Evolutionary conservation across 768 basidiomycete species (phyloP), one percentile per base, ranked within the genome.

Genomic region (Macrolepiota dolichaula): DNA sequence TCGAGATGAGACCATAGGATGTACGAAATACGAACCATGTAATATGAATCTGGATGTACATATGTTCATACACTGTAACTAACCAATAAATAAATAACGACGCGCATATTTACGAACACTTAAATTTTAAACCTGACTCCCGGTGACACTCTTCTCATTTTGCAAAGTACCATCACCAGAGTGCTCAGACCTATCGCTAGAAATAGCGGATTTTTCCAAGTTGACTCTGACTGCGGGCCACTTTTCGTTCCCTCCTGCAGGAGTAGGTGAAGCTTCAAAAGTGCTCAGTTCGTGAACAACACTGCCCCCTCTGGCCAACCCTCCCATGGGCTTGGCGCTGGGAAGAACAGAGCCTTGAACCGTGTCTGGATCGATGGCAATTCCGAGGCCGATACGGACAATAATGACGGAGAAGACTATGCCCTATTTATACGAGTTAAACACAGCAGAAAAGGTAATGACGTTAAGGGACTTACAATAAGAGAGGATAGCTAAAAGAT

Each of bases 341-440:
- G 59, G 38, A 11, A 38, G 12, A 32, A 51, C 22, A 2, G 57
- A 54, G 4, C 52, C 42, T 38, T 50, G 59, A n/a, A 61, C 36
- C 5, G 59, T 61, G 6, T 61, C 59, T 10, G 59, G 59, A 38
- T 55, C 52, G 15, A 50, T 61, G 44, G 73, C 68, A n/a, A 77
- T 65, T 37, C 76, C 76, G 25, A 76, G 64, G 3, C 73, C 77
- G 47, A 77, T 70, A 27, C 76, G 75, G 49, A 77, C 73, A 54
- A 77, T 78, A 63, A 78, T 72, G 63, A 78, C 66, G 22, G 75
- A 75, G 65, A 78, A 78, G 0, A 76, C 76, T 37, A 61, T 61
- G 73, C 68, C 53, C 76, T 69, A 67, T 55, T 27, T 22, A 51
- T 27, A 25, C 5, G 9, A 51, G 6, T 51, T 36, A 17, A 37